Conservation (phyloP, 352 stramenopile genomes). For the Pythium utonaiense region DNA sequence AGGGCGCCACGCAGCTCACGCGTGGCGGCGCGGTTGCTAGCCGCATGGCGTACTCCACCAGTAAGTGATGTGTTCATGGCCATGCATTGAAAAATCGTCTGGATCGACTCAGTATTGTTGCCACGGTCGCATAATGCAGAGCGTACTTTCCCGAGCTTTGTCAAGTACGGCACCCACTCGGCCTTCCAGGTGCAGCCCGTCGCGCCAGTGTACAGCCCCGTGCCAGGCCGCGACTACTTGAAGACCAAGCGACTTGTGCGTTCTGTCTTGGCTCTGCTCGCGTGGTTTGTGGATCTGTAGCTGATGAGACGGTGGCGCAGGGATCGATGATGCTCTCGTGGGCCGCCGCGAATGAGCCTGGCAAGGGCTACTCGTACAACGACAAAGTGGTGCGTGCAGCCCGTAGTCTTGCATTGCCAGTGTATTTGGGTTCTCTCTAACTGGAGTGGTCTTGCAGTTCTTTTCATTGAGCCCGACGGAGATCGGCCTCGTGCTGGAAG, state of each 20-base stretch:
- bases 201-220: conserved; percentile 54
- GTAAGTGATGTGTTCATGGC: neutral
- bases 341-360: conserved; percentile 60
- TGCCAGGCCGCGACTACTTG: conserved; percentile 56
- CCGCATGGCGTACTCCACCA: conserved; percentile 6
- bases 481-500: conserved; percentile 70
- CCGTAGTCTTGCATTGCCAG: too few species aligned
- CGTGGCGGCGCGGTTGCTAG: neutral
- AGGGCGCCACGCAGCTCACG: conserved; percentile 2
- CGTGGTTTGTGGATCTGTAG: too few species aligned
- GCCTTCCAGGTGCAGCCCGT: conserved; percentile 73
- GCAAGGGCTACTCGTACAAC: conserved; percentile 71
- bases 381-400: conserved; percentile 77
- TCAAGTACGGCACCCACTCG: conserved; percentile 63
- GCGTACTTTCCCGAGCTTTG: conserved; percentile 78
- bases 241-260: conserved; percentile 78
- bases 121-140: conserved; percentile 16
- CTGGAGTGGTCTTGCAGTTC: too few species aligned
- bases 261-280: too few species aligned
- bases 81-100: neutral
- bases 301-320: conserved; percentile 32
- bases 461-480: conserved; percentile 79
- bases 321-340: conserved; percentile 83
- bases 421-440: too few species aligned
- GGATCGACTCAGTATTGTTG: neutral